Evolutionary conservation across 2,329 filamentous ascomycete species (phyloP).

Genomic region (Epichloe uncinata): DNA sequence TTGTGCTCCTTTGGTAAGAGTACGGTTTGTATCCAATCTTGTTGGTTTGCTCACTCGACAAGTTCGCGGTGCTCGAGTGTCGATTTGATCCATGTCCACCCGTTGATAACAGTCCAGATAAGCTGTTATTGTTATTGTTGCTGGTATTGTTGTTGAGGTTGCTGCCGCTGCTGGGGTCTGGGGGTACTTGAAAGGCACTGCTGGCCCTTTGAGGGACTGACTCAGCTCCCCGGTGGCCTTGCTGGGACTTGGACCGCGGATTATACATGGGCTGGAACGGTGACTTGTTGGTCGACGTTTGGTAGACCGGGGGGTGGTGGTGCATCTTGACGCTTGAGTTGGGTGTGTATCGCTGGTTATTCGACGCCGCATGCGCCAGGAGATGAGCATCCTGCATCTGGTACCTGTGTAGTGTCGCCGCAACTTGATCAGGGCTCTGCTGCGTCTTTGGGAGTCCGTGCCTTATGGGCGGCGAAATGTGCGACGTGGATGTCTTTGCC

Average conservation of each 20-base stretch:
- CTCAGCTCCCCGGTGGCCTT: constrained; percentile 13
- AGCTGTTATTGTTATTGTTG: background rate
- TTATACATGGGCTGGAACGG: constrained; percentile 15
- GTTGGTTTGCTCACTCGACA: constrained; percentile 1
- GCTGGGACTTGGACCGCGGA: constrained; percentile 20
- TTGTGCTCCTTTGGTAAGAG: constrained; percentile 13
- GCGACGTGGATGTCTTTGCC: background rate
- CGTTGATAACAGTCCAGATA: background rate
- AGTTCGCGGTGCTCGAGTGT: constrained; percentile 6
- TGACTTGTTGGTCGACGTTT: constrained; percentile 13
- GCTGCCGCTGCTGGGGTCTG: background rate
- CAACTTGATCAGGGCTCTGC: constrained; percentile 1
- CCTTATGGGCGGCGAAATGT: background rate
- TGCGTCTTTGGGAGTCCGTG: background rate
- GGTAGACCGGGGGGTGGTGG: constrained; percentile 8
- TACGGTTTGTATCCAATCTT: constrained; percentile 21
- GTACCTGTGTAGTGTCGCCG: background rate
- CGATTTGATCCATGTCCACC: background rate
- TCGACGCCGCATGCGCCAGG: constrained; percentile 4
- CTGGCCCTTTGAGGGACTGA: constrained; percentile 1
- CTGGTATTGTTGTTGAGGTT: background rate
- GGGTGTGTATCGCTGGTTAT: constrained; percentile 15
- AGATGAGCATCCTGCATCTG: constrained; percentile 5
- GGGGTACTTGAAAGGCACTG: constrained; percentile 4
- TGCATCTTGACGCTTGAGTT: constrained; percentile 13